These are phyloP conservation scores for Sporobolus alterniflorus DNA, from an alignment of 202 grass and related monocot genomes.

Conservation along the genomic window DNA sequence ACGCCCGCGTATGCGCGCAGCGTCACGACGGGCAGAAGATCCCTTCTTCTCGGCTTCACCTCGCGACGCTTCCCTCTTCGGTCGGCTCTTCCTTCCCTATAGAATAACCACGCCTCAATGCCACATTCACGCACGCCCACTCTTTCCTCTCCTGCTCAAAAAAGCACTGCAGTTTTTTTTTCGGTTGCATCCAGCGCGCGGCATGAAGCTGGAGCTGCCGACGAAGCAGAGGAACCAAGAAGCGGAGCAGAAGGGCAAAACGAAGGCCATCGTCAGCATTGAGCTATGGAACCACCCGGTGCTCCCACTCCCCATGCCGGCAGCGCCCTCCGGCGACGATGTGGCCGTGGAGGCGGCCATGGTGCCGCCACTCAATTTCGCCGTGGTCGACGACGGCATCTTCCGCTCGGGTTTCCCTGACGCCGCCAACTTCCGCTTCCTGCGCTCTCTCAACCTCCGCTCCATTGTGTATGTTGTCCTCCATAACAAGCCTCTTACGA, in stretches of 20 bases:
- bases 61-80: neutral
- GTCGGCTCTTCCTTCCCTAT: neutral
- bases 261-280: neutral
- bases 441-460: slow-evolving; percentile 49
- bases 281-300: neutral
- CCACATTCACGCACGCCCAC: neutral
- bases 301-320: neutral
- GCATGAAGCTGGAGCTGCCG: slow-evolving; percentile 43
- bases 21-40: neutral
- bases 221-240: slow-evolving; percentile 45
- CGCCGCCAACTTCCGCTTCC: slow-evolving; percentile 58
- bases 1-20: neutral
- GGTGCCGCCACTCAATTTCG: slow-evolving; percentile 71
- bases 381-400: slow-evolving; percentile 69
- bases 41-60: neutral
- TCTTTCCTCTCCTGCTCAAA: neutral
- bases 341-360: neutral
- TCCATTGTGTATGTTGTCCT: slow-evolving; percentile 48
- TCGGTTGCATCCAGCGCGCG: neutral
- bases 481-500: neutral
- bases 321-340: neutral
- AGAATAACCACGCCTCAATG: slow-evolving; percentile 20
- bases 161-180: neutral
- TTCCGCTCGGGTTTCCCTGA: slow-evolving; percentile 71
- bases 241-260: neutral